Conservation (phyloP, 768 basidiomycete species). For the Suillus fuscotomentosus region DNA sequence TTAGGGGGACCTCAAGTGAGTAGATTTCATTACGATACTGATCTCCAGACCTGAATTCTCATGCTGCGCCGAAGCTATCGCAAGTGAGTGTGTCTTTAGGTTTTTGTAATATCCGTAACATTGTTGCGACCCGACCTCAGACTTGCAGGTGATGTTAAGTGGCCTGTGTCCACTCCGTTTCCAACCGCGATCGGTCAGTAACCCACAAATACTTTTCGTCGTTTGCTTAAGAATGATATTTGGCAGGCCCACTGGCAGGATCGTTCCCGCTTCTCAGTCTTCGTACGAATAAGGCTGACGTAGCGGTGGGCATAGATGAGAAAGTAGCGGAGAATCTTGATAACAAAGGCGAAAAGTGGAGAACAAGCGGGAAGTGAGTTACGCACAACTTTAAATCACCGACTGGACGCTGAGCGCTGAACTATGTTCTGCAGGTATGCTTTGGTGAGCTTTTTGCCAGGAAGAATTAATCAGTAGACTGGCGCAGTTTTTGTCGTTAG, state of each 20-base stretch:
- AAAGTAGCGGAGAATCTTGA: conserved; percentile 71
- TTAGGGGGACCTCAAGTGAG: conserved; percentile 89
- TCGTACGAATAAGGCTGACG: conserved; percentile 95
- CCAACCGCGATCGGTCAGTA: conserved; percentile 62
- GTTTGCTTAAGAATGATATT: not conserved
- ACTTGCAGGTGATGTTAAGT: conserved; percentile 83
- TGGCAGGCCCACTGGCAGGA: conserved; percentile 70
- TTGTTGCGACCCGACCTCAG: conserved; percentile 37
- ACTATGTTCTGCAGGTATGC: conserved; percentile 21
- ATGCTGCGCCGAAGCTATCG: conserved; percentile 56
- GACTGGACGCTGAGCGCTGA: conserved; percentile 10
- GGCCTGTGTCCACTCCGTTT: conserved; percentile 83
- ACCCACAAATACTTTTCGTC: not conserved
- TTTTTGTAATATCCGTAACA: conserved; percentile 6
- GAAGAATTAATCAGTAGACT: not conserved
- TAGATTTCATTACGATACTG: conserved; percentile 10
- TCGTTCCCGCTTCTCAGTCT: conserved; percentile 81
- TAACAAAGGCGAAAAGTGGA: conserved; percentile 65
- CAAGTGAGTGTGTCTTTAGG: conserved; percentile 53
- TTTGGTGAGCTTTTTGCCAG: conserved; percentile 30
- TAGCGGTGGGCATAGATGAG: conserved; percentile 75
- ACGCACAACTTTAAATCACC: not conserved
- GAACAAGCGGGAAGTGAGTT: conserved; percentile 72
- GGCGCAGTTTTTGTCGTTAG: not conserved
- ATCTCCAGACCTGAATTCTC: conserved; percentile 1